Conservation (phyloP, 768 basidiomycete genomes). For the Calocera viscosa region DNA sequence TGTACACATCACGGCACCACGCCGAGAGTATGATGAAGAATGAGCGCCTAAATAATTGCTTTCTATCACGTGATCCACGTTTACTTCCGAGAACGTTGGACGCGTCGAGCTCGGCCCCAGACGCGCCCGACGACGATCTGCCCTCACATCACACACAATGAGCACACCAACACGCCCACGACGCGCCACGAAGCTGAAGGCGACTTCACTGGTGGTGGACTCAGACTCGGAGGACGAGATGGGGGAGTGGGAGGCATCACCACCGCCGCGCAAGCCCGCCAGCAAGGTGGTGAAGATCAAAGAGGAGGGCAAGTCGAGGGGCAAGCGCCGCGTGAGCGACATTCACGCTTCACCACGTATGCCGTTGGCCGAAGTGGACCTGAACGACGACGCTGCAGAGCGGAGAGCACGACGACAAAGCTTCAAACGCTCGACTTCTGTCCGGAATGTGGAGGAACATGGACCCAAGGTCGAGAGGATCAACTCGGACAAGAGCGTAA, state of each 20-base stretch:
- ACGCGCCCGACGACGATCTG: neutral
- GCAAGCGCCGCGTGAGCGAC: slow-evolving; percentile 19
- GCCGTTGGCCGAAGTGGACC: slow-evolving; percentile 23
- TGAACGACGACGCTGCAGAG: slow-evolving; percentile 81
- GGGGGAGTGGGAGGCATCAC: slow-evolving; percentile 3
- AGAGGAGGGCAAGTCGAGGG: slow-evolving; percentile 10
- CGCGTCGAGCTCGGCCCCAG: neutral
- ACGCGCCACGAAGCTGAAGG: neutral
- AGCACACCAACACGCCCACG: neutral
- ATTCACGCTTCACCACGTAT: slow-evolving; percentile 12
- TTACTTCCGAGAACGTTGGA: neutral
- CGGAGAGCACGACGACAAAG: slow-evolving; percentile 53
- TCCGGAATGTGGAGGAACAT: slow-evolving; percentile 21
- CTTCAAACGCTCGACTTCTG: slow-evolving; percentile 10
- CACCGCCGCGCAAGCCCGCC: neutral
- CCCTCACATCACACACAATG: neutral
- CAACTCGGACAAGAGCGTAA: slow-evolving; percentile 8
- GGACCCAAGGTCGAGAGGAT: slow-evolving; percentile 9
- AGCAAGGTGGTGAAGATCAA: neutral
- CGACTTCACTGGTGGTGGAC: neutral
- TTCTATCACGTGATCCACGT: neutral
- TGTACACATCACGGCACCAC: neutral
- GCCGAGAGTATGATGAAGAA: neutral
- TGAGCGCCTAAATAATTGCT: slow-evolving; percentile 1
- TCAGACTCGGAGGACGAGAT: neutral